Evolutionary conservation across 2,329 filamentous ascomycete species (phyloP), one percentile per base, ranked within the genome.

Genomic region (Mycogone perniciosa): DNA sequence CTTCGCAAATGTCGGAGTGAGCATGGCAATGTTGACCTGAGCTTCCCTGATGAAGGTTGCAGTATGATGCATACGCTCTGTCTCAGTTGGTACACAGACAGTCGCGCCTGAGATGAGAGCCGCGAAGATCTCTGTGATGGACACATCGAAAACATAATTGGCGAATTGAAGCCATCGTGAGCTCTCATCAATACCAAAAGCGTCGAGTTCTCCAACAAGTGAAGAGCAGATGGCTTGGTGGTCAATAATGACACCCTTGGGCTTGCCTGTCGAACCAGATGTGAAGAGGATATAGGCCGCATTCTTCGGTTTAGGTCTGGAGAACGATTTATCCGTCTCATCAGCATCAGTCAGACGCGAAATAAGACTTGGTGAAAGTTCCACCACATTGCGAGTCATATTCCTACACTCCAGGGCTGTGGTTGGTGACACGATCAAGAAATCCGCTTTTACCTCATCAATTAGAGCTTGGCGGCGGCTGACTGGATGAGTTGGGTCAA

Each of bases 1-100:
- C 26, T 46, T 49, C 3, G 48, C 38, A 6, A 59, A 48, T 0
- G 56, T 53, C 1, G 56, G 56, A 1, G 57, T 55, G 2, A 59
- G 31, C 10, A 56, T 26, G 0, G 31, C 37, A 33, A 37, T n/a
- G 30, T 56, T 56, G 13, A 54, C 43, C 3, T 50, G 41, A 7
- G 50, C 45, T 4, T 44, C 46, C 6, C 42, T 47, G 13, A 49
- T 49, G 20, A 52, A 52, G 9, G 50, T 11, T 6, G 50, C 33
- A 2, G 46, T 30, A 6, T 44, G 20, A 9, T 49, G 11, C 9
- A 49, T 5, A 9, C 50, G 39, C 31, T 52, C 46, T 7, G 42
- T 8, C 4, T 52, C 50, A 9, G 29, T 49, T 11, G 50, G 50
- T 6, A 52, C 31, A 26, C 50, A 52, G 27, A 52, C 46, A 7